A percentile compares a stretch with the other conserved stretches of the same genome.
phyloP scores from a whole-genome alignment of 2,329 filamentous ascomycete species.

The Aspergillus carbonarius region DNA sequence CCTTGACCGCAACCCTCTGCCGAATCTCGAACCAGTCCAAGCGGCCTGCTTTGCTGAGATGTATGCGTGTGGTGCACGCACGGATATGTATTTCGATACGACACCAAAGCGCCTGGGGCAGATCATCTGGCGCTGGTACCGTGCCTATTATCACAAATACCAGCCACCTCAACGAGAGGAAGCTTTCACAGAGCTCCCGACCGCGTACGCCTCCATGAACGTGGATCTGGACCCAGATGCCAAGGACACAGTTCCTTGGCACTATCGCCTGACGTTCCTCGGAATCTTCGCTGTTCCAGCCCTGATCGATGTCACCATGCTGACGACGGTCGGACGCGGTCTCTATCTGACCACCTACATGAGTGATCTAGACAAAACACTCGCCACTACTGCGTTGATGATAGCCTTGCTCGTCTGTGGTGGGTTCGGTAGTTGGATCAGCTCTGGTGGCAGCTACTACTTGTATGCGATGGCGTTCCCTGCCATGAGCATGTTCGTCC shows the following conservation, averaged over 20 bases:
- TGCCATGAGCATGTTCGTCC: constrained; percentile 55
- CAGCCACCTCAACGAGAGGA: constrained; percentile 14
- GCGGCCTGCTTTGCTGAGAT: constrained; percentile 63
- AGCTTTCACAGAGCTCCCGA: constrained; percentile 44
- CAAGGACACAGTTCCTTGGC: constrained; percentile 43
- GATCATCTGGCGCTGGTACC: constrained; percentile 40
- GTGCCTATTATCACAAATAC: constrained; percentile 46
- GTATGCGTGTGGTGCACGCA: constrained; percentile 62
- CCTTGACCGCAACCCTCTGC: constrained; percentile 60
- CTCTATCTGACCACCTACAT: constrained; percentile 61
- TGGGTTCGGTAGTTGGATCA: constrained; percentile 62
- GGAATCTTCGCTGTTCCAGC: constrained; percentile 63
- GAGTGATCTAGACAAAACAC: constrained; percentile 44
- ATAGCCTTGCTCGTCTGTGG: constrained; percentile 59
- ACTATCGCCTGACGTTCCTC: constrained; percentile 56
- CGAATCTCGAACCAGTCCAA: constrained; percentile 60
- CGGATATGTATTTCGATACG: constrained; percentile 61
- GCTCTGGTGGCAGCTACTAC: constrained; percentile 62
- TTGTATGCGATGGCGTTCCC: constrained; percentile 56
- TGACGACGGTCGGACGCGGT: constrained; percentile 59
- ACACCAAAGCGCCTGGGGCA: constrained; percentile 49
- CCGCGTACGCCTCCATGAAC: constrained; percentile 53
- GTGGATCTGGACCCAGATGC: constrained; percentile 50
- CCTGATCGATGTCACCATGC: constrained; percentile 58
- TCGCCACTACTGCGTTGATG: constrained; percentile 58